Evolutionary conservation across 208 protist species (phyloP), one percentile per base, ranked within the genome.

Genomic region (Crithidia expoeki): DNA sequence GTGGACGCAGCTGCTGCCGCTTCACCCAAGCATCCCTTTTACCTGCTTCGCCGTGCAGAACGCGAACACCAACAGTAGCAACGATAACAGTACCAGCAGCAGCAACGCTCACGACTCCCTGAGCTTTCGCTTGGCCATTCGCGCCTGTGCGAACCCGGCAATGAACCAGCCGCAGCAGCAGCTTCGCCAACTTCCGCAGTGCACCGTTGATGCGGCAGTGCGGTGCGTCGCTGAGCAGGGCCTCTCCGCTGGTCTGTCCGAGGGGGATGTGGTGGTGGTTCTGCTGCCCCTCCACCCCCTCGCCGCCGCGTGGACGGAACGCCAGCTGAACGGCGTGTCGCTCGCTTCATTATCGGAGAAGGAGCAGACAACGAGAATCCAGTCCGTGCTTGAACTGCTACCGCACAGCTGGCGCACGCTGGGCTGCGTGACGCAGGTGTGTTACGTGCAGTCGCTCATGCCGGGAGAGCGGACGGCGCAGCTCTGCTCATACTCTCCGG

Each of bases 341-440:
- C 55, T 76, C 5, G 16, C n/a, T 2, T 50, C 60, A 0, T 32
- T 34, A 1, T 19, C 71, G 3, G 16, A 16, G 57, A 25, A 14
- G 10, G 71, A 76, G 47, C 44, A 59, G 65, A 12, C 27, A 53
- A 11, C 23, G 14, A 36, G 28, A 16, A 78, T 61, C 16, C 27
- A 72, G 16, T 55, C 47, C 23, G 50, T 71, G 17, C n/a, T 81
- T 16, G 11, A n/a, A 7, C 32, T 9, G 16, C 47, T 89, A 11
- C 86, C 86, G n/a, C 28, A 44, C 19, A 67, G 51, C 30, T 94
- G 89, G 86, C 63, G 56, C 0, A 40, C 56, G 34, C 62, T 92
- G 9, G 89, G 89, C 16, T 91, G 89, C 74, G 60, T 85, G 19
- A 71, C 75, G 42, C 84, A 90, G 56, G 55, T 94, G 42, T 94